A percentile compares a stretch with the other conserved stretches of the same genome.
Evolutionary conservation across 352 stramenopile species (phyloP).

Genomic region (Phytophthora crassamura): DNA sequence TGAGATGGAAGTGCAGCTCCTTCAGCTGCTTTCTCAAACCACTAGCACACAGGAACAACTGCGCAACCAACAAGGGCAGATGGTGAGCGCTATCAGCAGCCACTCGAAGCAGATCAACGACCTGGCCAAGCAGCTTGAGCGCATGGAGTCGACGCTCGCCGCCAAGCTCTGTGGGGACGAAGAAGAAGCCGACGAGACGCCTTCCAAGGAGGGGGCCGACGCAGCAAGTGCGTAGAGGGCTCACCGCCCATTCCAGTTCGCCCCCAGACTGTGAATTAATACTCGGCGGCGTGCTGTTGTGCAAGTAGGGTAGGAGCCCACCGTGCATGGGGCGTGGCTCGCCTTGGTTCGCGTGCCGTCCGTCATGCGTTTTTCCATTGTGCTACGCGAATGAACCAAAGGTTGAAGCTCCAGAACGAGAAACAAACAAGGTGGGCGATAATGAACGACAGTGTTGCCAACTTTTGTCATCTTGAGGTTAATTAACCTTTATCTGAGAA

Average conservation of each 20-base stretch:
- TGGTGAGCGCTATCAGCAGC: constrained; percentile 77
- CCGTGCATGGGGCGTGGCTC: constrained; percentile 23
- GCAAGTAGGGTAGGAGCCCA: constrained; percentile 32
- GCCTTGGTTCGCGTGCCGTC: constrained; percentile 17
- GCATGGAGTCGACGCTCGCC: constrained; percentile 76
- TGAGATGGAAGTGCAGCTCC: constrained; percentile 79
- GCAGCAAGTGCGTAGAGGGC: constrained; percentile 41
- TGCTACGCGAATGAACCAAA: constrained; percentile 27
- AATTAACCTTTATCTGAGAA: not conserved
- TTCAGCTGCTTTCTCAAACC: constrained; percentile 82
- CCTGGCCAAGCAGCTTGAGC: constrained; percentile 80
- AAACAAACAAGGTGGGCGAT: constrained; percentile 16
- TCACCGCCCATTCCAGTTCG: constrained; percentile 22
- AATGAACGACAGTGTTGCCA: constrained; percentile 33
- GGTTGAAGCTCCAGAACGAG: constrained; percentile 15
- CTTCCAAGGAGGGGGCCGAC: constrained; percentile 34
- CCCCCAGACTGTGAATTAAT: constrained; percentile 39
- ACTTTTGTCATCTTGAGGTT: not conserved
- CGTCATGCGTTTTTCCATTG: constrained; percentile 35
- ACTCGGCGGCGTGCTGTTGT: constrained; percentile 29
- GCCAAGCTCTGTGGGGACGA: constrained; percentile 53
- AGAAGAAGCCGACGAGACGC: constrained; percentile 25
- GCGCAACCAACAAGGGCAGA: constrained; percentile 79
- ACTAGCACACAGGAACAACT: constrained; percentile 85
- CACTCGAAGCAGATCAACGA: constrained; percentile 85